Percentiles rank a stretch among this genome's conserved stretches.
phyloP scores from a whole-genome alignment of 768 basidiomycete genomes.

The Tulasnella sp. region DNA sequence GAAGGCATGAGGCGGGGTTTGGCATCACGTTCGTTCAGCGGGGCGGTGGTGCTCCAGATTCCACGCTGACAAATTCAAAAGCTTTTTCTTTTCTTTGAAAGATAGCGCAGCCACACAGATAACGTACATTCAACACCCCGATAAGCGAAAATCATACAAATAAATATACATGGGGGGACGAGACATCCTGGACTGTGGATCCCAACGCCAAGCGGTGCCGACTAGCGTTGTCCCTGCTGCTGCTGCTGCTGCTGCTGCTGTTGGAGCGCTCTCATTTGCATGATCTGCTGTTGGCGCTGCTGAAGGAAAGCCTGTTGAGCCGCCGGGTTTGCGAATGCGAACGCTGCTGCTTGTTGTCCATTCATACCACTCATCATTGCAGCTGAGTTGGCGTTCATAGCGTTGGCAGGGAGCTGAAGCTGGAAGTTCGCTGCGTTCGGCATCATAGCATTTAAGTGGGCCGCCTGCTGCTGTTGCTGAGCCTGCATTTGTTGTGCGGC shows the following conservation, averaged over 20 bases:
- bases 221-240: not conserved
- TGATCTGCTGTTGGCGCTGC: conserved; percentile 22
- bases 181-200: not conserved
- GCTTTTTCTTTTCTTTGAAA: no score
- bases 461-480: conserved; percentile 30
- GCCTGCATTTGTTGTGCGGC: conserved; percentile 28
- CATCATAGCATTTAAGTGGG: not conserved
- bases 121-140: conserved; percentile 3
- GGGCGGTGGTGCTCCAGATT: not conserved
- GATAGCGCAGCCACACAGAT: conserved; percentile 3
- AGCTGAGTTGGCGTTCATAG: conserved; percentile 31
- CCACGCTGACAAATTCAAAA: not conserved
- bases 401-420: conserved; percentile 25
- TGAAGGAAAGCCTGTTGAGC: conserved; percentile 32
- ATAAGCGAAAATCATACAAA: conserved; percentile 4
- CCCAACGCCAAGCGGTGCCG: not conserved
- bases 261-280: conserved; percentile 25
- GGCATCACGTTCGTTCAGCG: not conserved
- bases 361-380: conserved; percentile 29
- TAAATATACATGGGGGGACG: not conserved
- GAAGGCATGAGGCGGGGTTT: not conserved
- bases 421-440: conserved; percentile 6
- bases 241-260: conserved; percentile 19
- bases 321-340: conserved; percentile 19
- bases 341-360: conserved; percentile 18